Evolutionary conservation across 2,329 filamentous ascomycete species (phyloP), one percentile per base, ranked within the genome.

Genomic region (Aspergillus sp.): DNA sequence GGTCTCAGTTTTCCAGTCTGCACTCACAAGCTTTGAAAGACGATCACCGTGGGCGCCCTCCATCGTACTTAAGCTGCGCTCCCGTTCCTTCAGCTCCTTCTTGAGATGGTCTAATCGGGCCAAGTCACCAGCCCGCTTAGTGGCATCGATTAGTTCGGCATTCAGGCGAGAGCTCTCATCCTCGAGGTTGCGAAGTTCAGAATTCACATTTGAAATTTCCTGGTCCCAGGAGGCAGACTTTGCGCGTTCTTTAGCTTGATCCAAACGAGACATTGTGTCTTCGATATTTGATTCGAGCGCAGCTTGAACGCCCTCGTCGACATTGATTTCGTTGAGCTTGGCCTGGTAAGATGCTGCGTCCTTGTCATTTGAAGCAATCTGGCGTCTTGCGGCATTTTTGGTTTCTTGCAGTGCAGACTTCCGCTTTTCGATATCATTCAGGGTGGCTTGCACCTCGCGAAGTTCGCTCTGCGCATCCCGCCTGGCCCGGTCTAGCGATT

Each of bases 281-380:
- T 86, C 84, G 52, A 90, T 84, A 55, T 89, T 88, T 16, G 87
- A 85, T 67, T 95, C 89, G 6, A 97, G 81, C 3, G 90, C 81
- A 26, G 90, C 90, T 73, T 91, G 91, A 32, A 86, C 85, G 3
- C 93, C 93, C 77, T 98, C 94, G 67, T 99, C 94, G 31, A 93
- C 84, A 39, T 90, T 84, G 57, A 99, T 88, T n/a, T 81, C 80
- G 67, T 89, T 84, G 32, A 92, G 80, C 32, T 90, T 86, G 51
- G 80, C 82, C 70, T 96, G 91, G 36, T 93, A 81, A 1, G 80
- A 77, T 3, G 77, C 77, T 6, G 88, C 85, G 56, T 90, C 90
- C 69, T 84, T 87, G 60, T 96, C 91, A 65, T 95, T 92, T 6
- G 82, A 77, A 0, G 81, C 79, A 60, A 96, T 92, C 51, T 90